Percentiles rank a stretch among this genome's conserved stretches.
Conservation (phyloP, 768 basidiomycete genomes). For the Naganishia kalamii region DNA sequence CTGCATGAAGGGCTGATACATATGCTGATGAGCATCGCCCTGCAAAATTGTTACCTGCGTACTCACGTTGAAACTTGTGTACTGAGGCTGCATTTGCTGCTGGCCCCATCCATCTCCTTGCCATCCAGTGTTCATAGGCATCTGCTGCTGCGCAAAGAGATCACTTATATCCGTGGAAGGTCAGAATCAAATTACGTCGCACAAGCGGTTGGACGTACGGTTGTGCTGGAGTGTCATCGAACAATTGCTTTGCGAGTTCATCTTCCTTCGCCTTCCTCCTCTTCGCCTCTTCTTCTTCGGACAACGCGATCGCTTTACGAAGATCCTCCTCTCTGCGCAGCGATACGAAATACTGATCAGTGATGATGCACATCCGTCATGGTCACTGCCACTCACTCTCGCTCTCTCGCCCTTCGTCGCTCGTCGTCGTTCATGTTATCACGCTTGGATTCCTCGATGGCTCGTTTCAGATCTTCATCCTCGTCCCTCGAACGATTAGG, state of each 20-base stretch:
- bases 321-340: slow-evolving; percentile 63
- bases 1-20: slow-evolving; percentile 50
- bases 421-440: slow-evolving; percentile 63
- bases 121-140: slow-evolving; percentile 43
- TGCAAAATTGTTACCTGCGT: not conserved
- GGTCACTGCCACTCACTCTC: slow-evolving; percentile 48
- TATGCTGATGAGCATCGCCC: not conserved
- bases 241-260: slow-evolving; percentile 66
- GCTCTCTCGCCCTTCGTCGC: slow-evolving; percentile 47
- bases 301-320: slow-evolving; percentile 70
- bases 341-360: not conserved
- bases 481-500: slow-evolving; percentile 47
- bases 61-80: slow-evolving; percentile 74
- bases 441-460: slow-evolving; percentile 85
- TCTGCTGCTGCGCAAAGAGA: slow-evolving; percentile 53
- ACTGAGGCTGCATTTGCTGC: slow-evolving; percentile 79
- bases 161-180: slow-evolving; percentile 45
- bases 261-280: slow-evolving; percentile 66
- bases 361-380: not conserved
- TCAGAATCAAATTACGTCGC: slow-evolving; percentile 52
- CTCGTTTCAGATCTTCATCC: slow-evolving; percentile 75
- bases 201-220: not conserved
- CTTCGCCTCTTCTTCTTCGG: slow-evolving; percentile 81
- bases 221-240: slow-evolving; percentile 65
- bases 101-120: slow-evolving; percentile 42